phyloP scores from a whole-genome alignment of 2,329 filamentous ascomycete species.

The Colletotrichum lini region DNA sequence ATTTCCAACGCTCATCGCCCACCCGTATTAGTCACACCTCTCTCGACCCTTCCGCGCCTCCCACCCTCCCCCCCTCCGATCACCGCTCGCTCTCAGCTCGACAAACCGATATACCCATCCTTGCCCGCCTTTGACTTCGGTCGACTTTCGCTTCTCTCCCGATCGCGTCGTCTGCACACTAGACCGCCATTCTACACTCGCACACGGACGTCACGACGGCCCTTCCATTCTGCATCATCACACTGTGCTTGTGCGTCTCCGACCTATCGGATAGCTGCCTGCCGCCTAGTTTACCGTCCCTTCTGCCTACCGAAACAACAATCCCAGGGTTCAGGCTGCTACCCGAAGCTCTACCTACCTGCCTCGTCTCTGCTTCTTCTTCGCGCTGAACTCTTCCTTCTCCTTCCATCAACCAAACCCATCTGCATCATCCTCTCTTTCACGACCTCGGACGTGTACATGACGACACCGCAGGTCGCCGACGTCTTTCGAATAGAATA shows the following conservation, averaged over 20 bases:
- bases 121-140: slow-evolving; percentile 1
- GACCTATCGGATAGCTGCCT: slow-evolving; percentile 53
- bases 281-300: slow-evolving; percentile 44
- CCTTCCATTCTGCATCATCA: slow-evolving; percentile 35
- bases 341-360: slow-evolving; percentile 37
- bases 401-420: not conserved
- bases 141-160: slow-evolving; percentile 17
- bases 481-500: slow-evolving; percentile 52
- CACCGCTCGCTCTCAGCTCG: slow-evolving; percentile 11
- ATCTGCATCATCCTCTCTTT: not conserved
- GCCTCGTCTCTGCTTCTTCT: slow-evolving; percentile 44
- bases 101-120: slow-evolving; percentile 12
- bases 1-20: slow-evolving; percentile 34
- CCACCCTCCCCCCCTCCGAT: slow-evolving; percentile 12
- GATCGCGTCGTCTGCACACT: slow-evolving; percentile 8
- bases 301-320: slow-evolving; percentile 45
- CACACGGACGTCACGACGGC: slow-evolving; percentile 38
- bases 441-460: slow-evolving; percentile 53
- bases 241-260: slow-evolving; percentile 27
- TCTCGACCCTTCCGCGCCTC: slow-evolving; percentile 22
- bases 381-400: slow-evolving; percentile 27
- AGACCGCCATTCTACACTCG: slow-evolving; percentile 27
- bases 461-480: slow-evolving; percentile 54
- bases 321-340: slow-evolving; percentile 29
- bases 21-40: slow-evolving; percentile 41